Conservation (phyloP, 31 red algal genomes). For the Odonthalia washingtoniensis region DNA sequence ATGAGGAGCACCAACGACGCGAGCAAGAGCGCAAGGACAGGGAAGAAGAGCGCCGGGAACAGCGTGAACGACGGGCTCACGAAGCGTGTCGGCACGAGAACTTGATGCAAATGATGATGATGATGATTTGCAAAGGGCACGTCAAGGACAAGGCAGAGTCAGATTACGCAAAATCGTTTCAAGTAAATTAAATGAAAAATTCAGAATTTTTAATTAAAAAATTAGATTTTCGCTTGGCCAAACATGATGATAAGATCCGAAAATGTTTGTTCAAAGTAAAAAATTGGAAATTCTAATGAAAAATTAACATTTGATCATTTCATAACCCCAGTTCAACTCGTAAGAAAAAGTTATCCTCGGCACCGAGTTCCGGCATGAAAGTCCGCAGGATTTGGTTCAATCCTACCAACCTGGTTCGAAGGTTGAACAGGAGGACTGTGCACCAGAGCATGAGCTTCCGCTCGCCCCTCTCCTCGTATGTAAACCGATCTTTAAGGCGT, state of each 20-base stretch:
- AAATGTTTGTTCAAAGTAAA: too few relatives aligned
- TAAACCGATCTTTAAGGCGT: constrained; percentile 2
- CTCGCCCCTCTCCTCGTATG: constrained; percentile 12
- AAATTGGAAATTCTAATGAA: constrained; percentile 1
- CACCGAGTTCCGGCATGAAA: background rate
- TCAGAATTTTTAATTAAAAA: background rate
- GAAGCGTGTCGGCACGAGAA: constrained; percentile 6
- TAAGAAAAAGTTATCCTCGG: background rate
- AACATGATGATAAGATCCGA: too few relatives aligned
- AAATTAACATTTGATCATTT: background rate
- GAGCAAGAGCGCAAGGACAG: background rate
- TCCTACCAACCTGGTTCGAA: background rate
- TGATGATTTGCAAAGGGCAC: background rate
- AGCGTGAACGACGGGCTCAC: background rate
- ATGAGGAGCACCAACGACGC: background rate
- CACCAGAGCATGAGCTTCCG: constrained; percentile 23
- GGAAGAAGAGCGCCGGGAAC: background rate
- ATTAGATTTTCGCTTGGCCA: constrained; percentile 9
- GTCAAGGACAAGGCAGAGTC: background rate
- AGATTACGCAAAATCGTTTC: background rate
- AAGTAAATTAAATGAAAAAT: background rate
- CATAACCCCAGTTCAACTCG: background rate
- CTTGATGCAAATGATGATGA: constrained; percentile 29
- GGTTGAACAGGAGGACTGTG: constrained; percentile 11
- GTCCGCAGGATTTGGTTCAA: background rate